phyloP scores from a whole-genome alignment of 2,329 filamentous ascomycete genomes.

The Aspergillus jensenii region DNA sequence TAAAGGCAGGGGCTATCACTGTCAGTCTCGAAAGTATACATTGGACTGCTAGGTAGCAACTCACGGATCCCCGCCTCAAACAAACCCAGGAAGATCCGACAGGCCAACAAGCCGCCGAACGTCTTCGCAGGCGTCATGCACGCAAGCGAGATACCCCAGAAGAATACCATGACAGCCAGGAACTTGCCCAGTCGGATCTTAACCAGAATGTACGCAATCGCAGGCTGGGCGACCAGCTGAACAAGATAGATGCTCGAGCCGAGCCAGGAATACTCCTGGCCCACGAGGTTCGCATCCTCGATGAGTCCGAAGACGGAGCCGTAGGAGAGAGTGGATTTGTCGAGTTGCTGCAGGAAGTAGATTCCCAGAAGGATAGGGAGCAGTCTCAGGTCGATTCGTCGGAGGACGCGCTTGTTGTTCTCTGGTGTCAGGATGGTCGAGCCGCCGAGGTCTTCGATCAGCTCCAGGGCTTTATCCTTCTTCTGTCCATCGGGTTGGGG shows the following conservation, averaged over 20 bases:
- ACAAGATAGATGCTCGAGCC: slow-evolving; percentile 56
- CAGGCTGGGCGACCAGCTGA: slow-evolving; percentile 54
- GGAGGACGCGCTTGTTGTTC: slow-evolving; percentile 54
- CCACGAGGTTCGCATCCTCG: slow-evolving; percentile 56
- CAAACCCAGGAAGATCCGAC: slow-evolving; percentile 57
- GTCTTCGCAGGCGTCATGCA: slow-evolving; percentile 54
- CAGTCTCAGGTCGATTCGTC: slow-evolving; percentile 52
- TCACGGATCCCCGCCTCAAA: slow-evolving; percentile 51
- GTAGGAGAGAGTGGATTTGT: slow-evolving; percentile 63
- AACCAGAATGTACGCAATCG: slow-evolving; percentile 56
- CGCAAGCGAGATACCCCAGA: slow-evolving; percentile 54
- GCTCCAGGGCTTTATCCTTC: slow-evolving; percentile 51
- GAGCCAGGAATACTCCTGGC: slow-evolving; percentile 56
- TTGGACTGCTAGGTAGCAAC: slow-evolving; percentile 4
- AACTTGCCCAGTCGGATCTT: slow-evolving; percentile 63
- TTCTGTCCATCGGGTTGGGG: slow-evolving; percentile 1
- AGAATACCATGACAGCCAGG: slow-evolving; percentile 51
- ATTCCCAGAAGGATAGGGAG: slow-evolving; percentile 58
- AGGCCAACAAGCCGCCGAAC: slow-evolving; percentile 52
- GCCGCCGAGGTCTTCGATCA: slow-evolving; percentile 49
- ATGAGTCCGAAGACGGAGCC: slow-evolving; percentile 64
- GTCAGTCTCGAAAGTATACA: neutral
- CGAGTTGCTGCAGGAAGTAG: slow-evolving; percentile 64
- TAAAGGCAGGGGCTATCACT: slow-evolving; percentile 48
- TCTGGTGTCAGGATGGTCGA: slow-evolving; percentile 51